These are phyloP conservation scores for Aspergillus sp. DNA, from an alignment of 2,329 filamentous ascomycete species.

Conservation along the genomic window DNA sequence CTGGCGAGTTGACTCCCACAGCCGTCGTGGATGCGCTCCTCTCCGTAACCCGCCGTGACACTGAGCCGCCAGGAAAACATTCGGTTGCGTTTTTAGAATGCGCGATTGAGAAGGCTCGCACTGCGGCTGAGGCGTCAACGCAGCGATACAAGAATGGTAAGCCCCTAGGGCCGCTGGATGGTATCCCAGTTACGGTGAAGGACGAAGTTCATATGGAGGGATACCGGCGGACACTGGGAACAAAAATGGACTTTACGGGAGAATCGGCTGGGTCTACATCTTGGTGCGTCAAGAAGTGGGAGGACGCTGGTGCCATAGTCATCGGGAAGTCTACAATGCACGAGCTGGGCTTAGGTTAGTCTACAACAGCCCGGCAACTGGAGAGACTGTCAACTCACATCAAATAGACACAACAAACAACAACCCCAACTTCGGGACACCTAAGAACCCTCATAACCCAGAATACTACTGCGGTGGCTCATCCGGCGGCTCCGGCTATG, in stretches of 20 bases:
- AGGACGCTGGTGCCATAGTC: slow-evolving; percentile 72
- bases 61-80: slow-evolving; percentile 58
- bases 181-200: slow-evolving; percentile 80
- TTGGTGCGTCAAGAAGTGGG: slow-evolving; percentile 70
- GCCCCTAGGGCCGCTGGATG: slow-evolving; percentile 70
- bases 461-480: slow-evolving; percentile 79
- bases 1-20: slow-evolving; percentile 68
- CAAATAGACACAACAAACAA: slow-evolving; percentile 74
- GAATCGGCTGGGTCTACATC: slow-evolving; percentile 53
- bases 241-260: slow-evolving; percentile 58
- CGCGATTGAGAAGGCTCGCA: slow-evolving; percentile 61
- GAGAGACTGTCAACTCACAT: neutral
- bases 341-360: slow-evolving; percentile 68
- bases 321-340: slow-evolving; percentile 79
- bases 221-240: slow-evolving; percentile 67
- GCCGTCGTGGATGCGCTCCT: slow-evolving; percentile 71
- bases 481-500: slow-evolving; percentile 73
- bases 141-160: slow-evolving; percentile 67
- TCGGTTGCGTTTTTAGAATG: slow-evolving; percentile 71
- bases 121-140: slow-evolving; percentile 71
- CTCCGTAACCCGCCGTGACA: slow-evolving; percentile 65
- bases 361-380: neutral
- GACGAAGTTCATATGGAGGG: slow-evolving; percentile 74
- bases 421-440: slow-evolving; percentile 72
- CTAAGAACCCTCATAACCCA: slow-evolving; percentile 74